phyloP scores from a whole-genome alignment of 352 stramenopile species.

The Phytophthora sp. region DNA sequence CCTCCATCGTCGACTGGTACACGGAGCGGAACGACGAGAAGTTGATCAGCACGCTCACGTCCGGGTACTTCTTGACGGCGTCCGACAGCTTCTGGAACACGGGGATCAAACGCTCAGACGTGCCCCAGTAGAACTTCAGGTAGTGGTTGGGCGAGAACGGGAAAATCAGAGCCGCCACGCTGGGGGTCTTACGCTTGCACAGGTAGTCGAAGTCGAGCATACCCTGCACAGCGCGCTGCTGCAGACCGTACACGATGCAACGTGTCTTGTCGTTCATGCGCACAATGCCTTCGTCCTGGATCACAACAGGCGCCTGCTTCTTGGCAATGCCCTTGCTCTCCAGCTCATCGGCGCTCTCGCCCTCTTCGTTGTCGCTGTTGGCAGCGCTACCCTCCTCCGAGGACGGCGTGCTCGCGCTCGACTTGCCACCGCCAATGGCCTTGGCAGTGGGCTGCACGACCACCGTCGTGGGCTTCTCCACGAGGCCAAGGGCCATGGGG shows the following conservation, averaged over 20 bases:
- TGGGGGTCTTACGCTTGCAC: conserved; percentile 95
- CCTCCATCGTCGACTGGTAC: conserved; percentile 95
- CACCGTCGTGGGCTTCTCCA: conserved; percentile 54
- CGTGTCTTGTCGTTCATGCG: conserved; percentile 89
- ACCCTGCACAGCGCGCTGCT: conserved; percentile 94
- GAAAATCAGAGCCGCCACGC: conserved; percentile 95
- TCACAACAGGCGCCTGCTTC: conserved; percentile 44
- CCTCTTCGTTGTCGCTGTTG: conserved; percentile 49
- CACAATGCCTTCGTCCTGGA: conserved; percentile 87
- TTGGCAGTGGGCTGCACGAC: conserved; percentile 22
- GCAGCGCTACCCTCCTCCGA: conserved; percentile 31
- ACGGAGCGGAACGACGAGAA: conserved; percentile 98
- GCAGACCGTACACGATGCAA: conserved; percentile 96
- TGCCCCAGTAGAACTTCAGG: conserved; percentile 98
- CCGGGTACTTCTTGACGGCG: conserved; percentile 92
- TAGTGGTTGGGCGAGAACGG: conserved; percentile 97
- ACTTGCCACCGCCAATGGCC: conserved; percentile 26
- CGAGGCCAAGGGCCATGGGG: conserved; percentile 93
- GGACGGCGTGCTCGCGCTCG: conserved; percentile 24
- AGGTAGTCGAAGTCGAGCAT: conserved; percentile 99
- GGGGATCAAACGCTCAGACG: conserved; percentile 93
- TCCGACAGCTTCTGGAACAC: conserved; percentile 93
- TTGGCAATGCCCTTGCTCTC: conserved; percentile 41
- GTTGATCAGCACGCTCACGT: conserved; percentile 96
- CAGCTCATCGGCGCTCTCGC: conserved; percentile 26